Conservation (phyloP, 2,329 filamentous ascomycete genomes). For the Verticillium tricorpus region DNA sequence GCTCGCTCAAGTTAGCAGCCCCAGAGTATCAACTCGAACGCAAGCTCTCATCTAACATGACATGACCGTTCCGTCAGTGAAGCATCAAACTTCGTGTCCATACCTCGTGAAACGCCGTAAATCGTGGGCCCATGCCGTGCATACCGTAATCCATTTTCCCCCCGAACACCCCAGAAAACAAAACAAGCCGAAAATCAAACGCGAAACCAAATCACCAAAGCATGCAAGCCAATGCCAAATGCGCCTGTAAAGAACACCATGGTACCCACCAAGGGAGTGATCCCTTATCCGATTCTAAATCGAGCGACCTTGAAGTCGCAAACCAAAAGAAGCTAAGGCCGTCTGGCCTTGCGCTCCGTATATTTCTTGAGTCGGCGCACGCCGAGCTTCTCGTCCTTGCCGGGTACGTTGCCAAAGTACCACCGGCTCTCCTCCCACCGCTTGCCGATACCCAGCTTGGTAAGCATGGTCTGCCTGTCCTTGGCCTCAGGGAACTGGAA, state of each 20-base stretch:
- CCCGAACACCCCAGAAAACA: background rate
- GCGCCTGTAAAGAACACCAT: background rate
- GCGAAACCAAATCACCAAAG: background rate
- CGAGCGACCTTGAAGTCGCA: background rate
- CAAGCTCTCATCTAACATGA: background rate
- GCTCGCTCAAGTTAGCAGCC: background rate
- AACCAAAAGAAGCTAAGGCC: background rate
- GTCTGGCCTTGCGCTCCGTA: slow-evolving; percentile 28
- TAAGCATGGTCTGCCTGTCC: slow-evolving; percentile 64
- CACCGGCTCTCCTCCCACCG: slow-evolving; percentile 45
- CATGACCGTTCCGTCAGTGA: background rate
- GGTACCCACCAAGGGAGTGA: background rate
- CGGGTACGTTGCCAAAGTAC: slow-evolving; percentile 39
- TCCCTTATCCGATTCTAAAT: background rate
- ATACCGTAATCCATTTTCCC: background rate
- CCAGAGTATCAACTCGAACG: background rate
- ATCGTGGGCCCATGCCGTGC: background rate
- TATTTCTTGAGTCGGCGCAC: slow-evolving; percentile 39
- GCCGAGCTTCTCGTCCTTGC: slow-evolving; percentile 37
- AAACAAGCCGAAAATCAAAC: background rate
- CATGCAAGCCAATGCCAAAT: background rate
- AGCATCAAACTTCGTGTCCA: background rate
- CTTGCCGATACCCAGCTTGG: slow-evolving; percentile 56
- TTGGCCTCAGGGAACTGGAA: slow-evolving; percentile 64
- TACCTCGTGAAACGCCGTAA: slow-evolving; percentile 1